Percentiles rank a stretch among this genome's conserved stretches.
Evolutionary conservation across 2,329 filamentous ascomycete species (phyloP).

Genomic region (Arthrobotrys musiformis): DNA sequence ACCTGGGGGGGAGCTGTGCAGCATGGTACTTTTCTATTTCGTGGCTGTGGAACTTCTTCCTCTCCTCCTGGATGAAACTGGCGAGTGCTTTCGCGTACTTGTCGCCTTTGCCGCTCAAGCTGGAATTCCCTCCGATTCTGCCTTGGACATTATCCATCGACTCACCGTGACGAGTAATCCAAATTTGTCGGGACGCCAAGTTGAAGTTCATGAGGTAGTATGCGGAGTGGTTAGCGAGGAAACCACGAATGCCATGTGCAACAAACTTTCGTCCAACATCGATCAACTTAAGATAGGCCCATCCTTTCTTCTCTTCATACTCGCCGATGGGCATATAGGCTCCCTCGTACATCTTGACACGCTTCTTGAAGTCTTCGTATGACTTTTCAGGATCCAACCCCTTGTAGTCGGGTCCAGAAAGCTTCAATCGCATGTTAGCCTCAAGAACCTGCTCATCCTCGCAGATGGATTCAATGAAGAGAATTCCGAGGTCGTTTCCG

Average conservation of each 20-base stretch:
- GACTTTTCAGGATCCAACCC: conserved; percentile 89
- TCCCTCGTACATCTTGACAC: conserved; percentile 91
- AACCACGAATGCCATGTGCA: conserved; percentile 88
- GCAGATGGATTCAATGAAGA: conserved; percentile 96
- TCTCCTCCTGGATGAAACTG: conserved; percentile 73
- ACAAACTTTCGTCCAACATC: conserved; percentile 96
- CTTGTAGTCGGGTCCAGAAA: conserved; percentile 95
- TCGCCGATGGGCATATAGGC: conserved; percentile 90
- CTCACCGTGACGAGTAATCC: conserved; percentile 92
- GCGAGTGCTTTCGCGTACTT: conserved; percentile 82
- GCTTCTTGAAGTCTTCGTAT: conserved; percentile 88
- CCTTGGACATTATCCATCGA: conserved; percentile 86
- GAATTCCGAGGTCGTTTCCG: conserved; percentile 83
- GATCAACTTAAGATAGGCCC: conserved; percentile 96
- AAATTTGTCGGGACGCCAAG: conserved; percentile 91
- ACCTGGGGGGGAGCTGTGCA: conserved; percentile 81
- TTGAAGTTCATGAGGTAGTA: conserved; percentile 98
- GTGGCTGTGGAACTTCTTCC: conserved; percentile 58
- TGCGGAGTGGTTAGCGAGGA: conserved; percentile 89
- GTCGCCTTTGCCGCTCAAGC: conserved; percentile 81
- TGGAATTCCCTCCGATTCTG: conserved; percentile 90
- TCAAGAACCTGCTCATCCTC: conserved; percentile 85
- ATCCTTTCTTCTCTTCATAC: conserved; percentile 87
- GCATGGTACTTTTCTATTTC: conserved; percentile 59
- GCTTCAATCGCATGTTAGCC: conserved; percentile 94